These are phyloP conservation scores for Arthrobotrys conoides DNA, from an alignment of 2,329 filamentous ascomycete genomes.

Conservation along the genomic window DNA sequence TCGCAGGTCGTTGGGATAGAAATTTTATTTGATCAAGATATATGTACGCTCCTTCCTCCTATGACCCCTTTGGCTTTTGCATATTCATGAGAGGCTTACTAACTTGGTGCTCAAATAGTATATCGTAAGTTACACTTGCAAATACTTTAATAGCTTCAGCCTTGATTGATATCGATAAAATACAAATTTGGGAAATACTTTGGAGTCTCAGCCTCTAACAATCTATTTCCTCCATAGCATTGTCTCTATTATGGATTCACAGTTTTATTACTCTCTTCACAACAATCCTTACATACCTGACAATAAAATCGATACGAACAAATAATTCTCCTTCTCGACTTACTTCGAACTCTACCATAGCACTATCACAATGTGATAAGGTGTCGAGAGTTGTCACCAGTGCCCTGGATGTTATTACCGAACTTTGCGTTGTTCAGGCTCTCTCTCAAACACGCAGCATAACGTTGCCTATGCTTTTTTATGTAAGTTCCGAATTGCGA, in stretches of 20 bases:
- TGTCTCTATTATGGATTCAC: conserved; percentile 49
- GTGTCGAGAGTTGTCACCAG: not conserved
- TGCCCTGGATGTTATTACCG: conserved; percentile 15
- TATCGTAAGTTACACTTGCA: conserved; percentile 33
- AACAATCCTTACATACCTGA: conserved; percentile 17
- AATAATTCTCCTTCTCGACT: not conserved
- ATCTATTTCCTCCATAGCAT: conserved; percentile 7
- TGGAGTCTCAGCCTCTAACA: not conserved
- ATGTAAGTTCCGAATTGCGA: conserved; percentile 33
- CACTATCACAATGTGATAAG: not conserved
- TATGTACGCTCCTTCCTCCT: conserved; percentile 29
- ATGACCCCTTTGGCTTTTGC: not conserved
- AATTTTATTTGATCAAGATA: conserved; percentile 35
- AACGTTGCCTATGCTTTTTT: conserved; percentile 45
- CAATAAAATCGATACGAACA: conserved; percentile 3
- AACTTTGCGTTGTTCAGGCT: conserved; percentile 42
- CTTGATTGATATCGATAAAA: not conserved
- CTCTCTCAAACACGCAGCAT: conserved; percentile 49
- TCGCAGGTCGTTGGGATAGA: conserved; percentile 39
- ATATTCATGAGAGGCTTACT: not conserved
- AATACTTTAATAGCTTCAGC: not conserved
- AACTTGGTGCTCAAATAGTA: conserved; percentile 25
- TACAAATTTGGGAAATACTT: not conserved
- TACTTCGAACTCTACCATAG: not conserved
- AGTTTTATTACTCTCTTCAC: conserved; percentile 15